A percentile compares a stretch with the other conserved stretches of the same genome.
phyloP scores from a whole-genome alignment of 805 yeast species.

The Metahyphopichia silvanorum region DNA sequence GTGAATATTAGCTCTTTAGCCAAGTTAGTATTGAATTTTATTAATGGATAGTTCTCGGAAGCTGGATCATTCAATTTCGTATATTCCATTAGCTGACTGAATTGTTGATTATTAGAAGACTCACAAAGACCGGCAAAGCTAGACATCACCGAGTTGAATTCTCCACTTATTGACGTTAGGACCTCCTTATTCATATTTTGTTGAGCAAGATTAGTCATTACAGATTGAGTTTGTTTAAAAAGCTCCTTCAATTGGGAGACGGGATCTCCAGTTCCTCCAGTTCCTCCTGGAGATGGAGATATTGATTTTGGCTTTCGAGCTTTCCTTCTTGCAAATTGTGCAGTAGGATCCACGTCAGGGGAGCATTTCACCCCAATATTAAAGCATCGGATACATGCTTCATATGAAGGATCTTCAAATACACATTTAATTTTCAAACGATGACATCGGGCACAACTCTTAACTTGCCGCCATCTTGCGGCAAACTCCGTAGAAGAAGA shows the following conservation, averaged over 20 bases:
- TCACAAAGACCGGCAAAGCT: neutral
- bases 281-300: no score
- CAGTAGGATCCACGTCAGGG: constrained; percentile 50
- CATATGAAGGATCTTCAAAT: constrained; percentile 43
- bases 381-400: constrained; percentile 45
- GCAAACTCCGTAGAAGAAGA: no score
- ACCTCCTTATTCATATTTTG: neutral
- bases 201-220: neutral
- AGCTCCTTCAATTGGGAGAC: constrained; percentile 11
- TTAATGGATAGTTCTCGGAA: neutral
- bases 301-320: constrained; percentile 8
- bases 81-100: neutral
- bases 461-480: constrained; percentile 41
- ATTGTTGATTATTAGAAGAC: neutral
- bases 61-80: neutral
- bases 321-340: constrained; percentile 32
- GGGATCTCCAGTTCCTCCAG: constrained; percentile 10
- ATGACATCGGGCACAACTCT: constrained; percentile 58
- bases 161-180: no score
- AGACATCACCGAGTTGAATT: neutral
- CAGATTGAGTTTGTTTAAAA: constrained; percentile 6
- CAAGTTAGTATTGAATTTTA: constrained; percentile 7
- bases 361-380: constrained; percentile 45
- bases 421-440: constrained; percentile 51
- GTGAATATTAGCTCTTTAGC: constrained; percentile 34